Base-by-base conservation (phyloP, 2,329 filamentous ascomycete species). In the Penicillium sp. region DNA sequence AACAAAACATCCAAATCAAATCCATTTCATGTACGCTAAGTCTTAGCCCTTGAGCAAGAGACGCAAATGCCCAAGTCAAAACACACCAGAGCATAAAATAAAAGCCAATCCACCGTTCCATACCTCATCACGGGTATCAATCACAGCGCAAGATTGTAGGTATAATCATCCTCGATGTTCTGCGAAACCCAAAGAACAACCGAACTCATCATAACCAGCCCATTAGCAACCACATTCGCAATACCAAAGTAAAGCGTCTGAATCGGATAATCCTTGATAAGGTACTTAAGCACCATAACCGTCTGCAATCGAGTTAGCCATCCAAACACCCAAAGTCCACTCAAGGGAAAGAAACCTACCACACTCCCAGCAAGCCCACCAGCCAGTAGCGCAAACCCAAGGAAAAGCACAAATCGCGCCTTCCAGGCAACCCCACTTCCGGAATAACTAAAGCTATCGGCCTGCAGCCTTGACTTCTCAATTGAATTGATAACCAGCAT, bases 401-500 rank as follows among this genome's bases (percentile, higher is more conserved):
- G 67, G 64, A 86, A 86, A 56, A 86, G 68, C 56, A 86, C 81
- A 59, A 85, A 75, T 51, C 79, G 70, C 49, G 82, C 83, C 65
- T 85, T 85, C 82, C 82, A 86, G n/a, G 82, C 81, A 24, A 85
- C 81, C 1, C 80, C 80, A 49, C 77, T 80, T 2, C 82, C 82
- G 41, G 74, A 77, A 66, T 85, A 85, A 49, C 76, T 80, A 62
- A 81, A 85, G 60, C 73, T 79, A 62, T 86, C 82, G 27, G 79
- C 80, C 31, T 75, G 77, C 46, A 86, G 66, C 32, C 81, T 74
- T 22, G 79, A 77, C 69, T 86, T 86, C 61, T 86, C 82, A 60
- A 86, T 85, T 51, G 76, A 81, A 68, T 86, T 86, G 73, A 86
- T 85, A 57, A 86, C 80, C 41, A 86, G 75, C 82, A 86, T 85